Evolutionary conservation across 305 asterid genomes (phyloP).

Genomic region (Solanum hybrid): DNA sequence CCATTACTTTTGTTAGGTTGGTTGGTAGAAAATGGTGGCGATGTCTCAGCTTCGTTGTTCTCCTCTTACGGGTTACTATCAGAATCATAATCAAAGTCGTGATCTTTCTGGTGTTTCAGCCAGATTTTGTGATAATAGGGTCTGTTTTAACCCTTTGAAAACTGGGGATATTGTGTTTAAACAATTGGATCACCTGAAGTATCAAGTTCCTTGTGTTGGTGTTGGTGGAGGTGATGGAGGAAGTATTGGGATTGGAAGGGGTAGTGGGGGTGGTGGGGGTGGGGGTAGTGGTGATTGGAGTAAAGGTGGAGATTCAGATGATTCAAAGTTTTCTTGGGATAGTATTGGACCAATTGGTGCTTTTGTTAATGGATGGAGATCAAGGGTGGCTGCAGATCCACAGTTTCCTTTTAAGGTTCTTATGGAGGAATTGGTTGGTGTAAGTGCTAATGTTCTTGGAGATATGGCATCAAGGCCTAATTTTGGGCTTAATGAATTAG

Average conservation of each 20-base stretch:
- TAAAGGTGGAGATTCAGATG: conserved; percentile 14
- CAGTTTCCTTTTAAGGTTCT: conserved; percentile 69
- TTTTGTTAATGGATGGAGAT: conserved; percentile 54
- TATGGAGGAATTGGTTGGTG: conserved; percentile 69
- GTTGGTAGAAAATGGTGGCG: conserved; percentile 13
- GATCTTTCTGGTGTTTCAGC: neutral
- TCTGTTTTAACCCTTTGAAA: neutral
- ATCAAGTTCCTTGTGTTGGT: conserved; percentile 4
- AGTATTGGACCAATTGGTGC: conserved; percentile 48
- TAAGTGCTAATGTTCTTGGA: conserved; percentile 48
- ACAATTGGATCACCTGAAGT: neutral
- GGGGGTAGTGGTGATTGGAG: conserved; percentile 13
- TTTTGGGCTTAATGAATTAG: conserved; percentile 63
- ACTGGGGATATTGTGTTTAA: neutral
- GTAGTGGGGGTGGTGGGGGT: conserved; percentile 10
- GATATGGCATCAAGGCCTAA: conserved; percentile 79
- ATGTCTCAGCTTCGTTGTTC: conserved; percentile 29
- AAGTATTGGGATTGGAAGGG: conserved; percentile 5
- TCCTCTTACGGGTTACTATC: conserved; percentile 6
- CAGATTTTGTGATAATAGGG: neutral
- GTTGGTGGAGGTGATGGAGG: conserved; percentile 18
- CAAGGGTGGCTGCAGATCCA: conserved; percentile 66
- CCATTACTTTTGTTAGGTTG: neutral
- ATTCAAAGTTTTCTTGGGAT: conserved; percentile 17
- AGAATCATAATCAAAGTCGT: neutral